phyloP scores from a whole-genome alignment of 768 basidiomycete species.

The Lactarius indigo region DNA sequence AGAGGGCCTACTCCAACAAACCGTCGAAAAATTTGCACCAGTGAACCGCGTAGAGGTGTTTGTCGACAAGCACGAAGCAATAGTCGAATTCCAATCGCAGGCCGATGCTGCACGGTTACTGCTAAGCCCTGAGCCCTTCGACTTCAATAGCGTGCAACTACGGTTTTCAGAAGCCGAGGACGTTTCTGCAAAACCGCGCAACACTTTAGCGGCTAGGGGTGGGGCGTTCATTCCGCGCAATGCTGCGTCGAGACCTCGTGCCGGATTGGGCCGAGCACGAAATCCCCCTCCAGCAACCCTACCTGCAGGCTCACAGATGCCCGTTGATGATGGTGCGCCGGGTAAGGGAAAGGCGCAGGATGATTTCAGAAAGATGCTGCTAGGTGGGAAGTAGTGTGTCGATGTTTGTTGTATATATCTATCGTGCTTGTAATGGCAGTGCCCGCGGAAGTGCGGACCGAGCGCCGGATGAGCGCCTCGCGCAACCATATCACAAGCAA shows the following conservation, averaged over 20 bases:
- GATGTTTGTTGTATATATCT: background rate
- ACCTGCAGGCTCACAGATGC: conserved; percentile 22
- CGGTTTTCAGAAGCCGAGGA: conserved; percentile 53
- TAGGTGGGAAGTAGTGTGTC: conserved; percentile 29
- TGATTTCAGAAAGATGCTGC: conserved; percentile 82
- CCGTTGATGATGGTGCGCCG: conserved; percentile 20
- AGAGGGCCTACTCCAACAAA: conserved; percentile 90
- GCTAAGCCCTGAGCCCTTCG: conserved; percentile 64
- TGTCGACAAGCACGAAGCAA: conserved; percentile 52
- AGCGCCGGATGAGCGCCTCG: background rate
- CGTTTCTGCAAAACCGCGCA: conserved; percentile 32
- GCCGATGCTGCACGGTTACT: conserved; percentile 81
- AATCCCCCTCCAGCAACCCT: conserved; percentile 31
- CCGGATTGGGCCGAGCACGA: conserved; percentile 63
- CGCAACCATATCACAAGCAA: background rate
- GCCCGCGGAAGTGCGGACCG: background rate
- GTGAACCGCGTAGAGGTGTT: conserved; percentile 78
- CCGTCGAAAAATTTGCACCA: conserved; percentile 69
- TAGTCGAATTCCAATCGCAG: conserved; percentile 61
- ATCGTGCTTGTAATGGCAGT: background rate
- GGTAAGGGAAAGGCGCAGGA: conserved; percentile 61
- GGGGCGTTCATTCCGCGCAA: conserved; percentile 67
- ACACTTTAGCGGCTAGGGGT: conserved; percentile 37
- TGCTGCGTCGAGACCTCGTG: conserved; percentile 62
- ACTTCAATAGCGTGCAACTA: conserved; percentile 61